Evolutionary conservation across 2,329 filamentous ascomycete genomes (phyloP), one percentile per base, ranked within the genome.

Genomic region (Venturia nashicola): DNA sequence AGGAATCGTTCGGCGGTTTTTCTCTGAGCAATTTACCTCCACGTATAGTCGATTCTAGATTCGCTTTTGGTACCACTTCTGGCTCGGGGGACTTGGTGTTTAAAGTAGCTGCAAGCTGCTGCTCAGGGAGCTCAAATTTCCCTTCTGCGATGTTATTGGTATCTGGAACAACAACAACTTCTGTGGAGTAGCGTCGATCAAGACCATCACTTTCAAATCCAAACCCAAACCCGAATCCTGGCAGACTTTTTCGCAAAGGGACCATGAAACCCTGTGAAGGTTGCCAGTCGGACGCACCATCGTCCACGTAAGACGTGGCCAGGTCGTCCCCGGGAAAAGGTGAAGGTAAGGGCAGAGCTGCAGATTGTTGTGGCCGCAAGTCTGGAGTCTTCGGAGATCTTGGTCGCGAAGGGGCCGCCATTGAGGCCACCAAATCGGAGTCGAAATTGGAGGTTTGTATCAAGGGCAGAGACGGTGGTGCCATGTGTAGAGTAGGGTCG

Each of bases 331-430:
- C 65, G 34, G 72, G 71, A 60, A 73, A 73, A 1, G 72, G 72
- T 18, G 72, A 74, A 5, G 72, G 72, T n/a, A 74, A 61, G 40
- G 72, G 71, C 18, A 74, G 61, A 12, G 65, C 67, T 12, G 69
- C 68, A 12, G 69, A 69, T 20, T 69, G 64, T 11, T 73, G 68
- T 34, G 72, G 70, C 20, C 67, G 66, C 16, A 74, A 65, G 46
- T 70, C 66, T 8, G 72, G 72, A 7, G 72, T 74, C 18, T 55
- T 61, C 5, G 72, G 72, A 20, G 62, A 48, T 18, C 16, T 46
- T n/a, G 40, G 51, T 40, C 68, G 39, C 18, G 51, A 46, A 43
- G 51, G 51, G 2, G 59, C 36, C 16, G 14, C 59, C 51, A 57
- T 36, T 36, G 51, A 20, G 6, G 16, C 18, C 20, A 57, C 51